Evolutionary conservation across 169 alveolate species (phyloP).

Genomic region (Plasmodium cynomolgi): DNA sequence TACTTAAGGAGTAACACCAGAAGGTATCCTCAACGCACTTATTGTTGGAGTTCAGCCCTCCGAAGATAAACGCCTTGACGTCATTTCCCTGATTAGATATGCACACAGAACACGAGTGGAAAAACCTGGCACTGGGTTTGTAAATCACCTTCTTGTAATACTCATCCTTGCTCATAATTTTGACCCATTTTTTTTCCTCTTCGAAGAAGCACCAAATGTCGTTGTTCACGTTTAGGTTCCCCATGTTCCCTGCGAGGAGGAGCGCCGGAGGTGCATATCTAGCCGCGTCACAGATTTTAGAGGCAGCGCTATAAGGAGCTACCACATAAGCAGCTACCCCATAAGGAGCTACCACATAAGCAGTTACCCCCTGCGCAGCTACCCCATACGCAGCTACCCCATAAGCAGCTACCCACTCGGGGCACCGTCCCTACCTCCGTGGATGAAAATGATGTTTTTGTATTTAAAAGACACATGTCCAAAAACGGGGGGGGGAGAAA

Average conservation of each 20-base stretch:
- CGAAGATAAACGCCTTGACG: constrained; percentile 54
- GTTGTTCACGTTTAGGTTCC: constrained; percentile 11
- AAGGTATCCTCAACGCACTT: constrained; percentile 61
- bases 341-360: background rate
- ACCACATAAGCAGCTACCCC: background rate
- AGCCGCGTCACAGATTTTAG: no score
- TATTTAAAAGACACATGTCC: constrained; percentile 71
- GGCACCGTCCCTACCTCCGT: constrained; percentile 25
- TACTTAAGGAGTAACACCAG: constrained; percentile 66
- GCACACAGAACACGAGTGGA: constrained; percentile 71
- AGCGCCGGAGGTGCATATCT: background rate
- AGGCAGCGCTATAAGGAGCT: no score
- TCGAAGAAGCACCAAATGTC: constrained; percentile 68
- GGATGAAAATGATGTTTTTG: constrained; percentile 51
- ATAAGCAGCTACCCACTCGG: no score
- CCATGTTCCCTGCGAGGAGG: constrained; percentile 40
- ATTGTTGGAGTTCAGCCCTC: constrained; percentile 29
- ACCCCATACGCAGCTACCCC: background rate
- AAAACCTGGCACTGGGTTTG: constrained; percentile 58
- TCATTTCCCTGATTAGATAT: constrained; percentile 70
- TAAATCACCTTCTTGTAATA: constrained; percentile 5
- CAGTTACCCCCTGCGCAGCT: background rate
- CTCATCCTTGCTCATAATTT: constrained; percentile 65
- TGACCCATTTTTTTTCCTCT: constrained; percentile 69
- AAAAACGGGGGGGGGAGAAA: constrained; percentile 62